A percentile compares a stretch with the other conserved stretches of the same genome.
Evolutionary conservation across 768 basidiomycete genomes (phyloP).

Genomic region (Coprinellus micaceus): DNA sequence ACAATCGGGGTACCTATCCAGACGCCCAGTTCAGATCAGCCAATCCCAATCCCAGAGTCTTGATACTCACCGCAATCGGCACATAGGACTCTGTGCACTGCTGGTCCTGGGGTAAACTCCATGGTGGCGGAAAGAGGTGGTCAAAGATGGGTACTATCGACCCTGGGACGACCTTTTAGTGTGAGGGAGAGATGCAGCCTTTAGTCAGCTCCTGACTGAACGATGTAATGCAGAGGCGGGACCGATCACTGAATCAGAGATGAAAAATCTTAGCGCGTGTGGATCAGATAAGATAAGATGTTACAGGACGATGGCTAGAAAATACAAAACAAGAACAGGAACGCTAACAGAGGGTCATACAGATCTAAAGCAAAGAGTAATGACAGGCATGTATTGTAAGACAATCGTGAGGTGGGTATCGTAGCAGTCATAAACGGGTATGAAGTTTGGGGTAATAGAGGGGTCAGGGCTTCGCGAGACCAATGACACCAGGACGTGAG

Average conservation of each 20-base stretch:
- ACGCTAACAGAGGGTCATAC: too few species aligned
- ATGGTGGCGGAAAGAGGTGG: slow-evolving; percentile 32
- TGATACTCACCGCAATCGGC: slow-evolving; percentile 84
- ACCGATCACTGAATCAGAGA: slow-evolving; percentile 8
- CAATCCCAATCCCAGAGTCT: too few species aligned
- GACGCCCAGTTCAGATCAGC: neutral
- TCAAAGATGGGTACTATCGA: neutral
- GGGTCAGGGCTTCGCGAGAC: neutral
- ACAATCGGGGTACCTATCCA: slow-evolving; percentile 73
- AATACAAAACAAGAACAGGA: too few species aligned
- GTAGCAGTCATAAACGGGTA: too few species aligned
- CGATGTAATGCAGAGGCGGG: neutral
- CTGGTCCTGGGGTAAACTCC: slow-evolving; percentile 75
- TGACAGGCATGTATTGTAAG: neutral
- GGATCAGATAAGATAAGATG: slow-evolving; percentile 7
- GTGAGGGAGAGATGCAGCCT: neutral
- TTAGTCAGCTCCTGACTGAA: slow-evolving; percentile 3
- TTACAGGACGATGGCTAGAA: neutral
- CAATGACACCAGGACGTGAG: neutral
- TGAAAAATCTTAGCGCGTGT: neutral
- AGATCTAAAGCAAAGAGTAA: neutral
- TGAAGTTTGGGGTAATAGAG: too few species aligned
- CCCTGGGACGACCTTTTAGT: neutral
- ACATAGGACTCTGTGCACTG: slow-evolving; percentile 80
- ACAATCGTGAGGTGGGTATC: neutral